These are phyloP conservation scores for Pichia kudriavzevii DNA, from an alignment of 1,139 yeast species.

Conservation along the genomic window DNA sequence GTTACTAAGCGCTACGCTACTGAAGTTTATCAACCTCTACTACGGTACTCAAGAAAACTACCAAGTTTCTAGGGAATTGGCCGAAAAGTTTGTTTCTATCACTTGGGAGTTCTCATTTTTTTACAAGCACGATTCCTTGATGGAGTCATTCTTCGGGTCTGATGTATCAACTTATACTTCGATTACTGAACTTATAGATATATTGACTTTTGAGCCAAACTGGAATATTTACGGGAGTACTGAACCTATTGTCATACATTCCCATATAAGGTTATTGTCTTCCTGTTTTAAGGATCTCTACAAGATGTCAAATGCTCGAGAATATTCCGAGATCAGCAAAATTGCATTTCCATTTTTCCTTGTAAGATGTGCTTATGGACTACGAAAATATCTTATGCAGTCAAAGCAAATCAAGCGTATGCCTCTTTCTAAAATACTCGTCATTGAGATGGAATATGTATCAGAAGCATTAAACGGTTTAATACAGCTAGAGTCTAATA, in stretches of 20 bases:
- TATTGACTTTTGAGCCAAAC: constrained; percentile 29
- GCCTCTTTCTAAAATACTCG: constrained; percentile 49
- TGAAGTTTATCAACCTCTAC: constrained; percentile 31
- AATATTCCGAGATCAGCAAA: constrained; percentile 20
- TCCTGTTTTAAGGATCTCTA: constrained; percentile 48
- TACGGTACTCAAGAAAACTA: constrained; percentile 3
- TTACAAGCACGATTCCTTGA: constrained; percentile 39
- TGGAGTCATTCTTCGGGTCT: constrained; percentile 26
- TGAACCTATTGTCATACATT: constrained; percentile 30
- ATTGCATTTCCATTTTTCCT: constrained; percentile 35
- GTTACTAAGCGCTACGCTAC: constrained; percentile 35
- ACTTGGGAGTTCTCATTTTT: constrained; percentile 45
- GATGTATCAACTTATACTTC: constrained; percentile 19
- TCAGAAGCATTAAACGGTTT: constrained; percentile 30
- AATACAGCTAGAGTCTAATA: too few species aligned
- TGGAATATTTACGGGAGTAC: constrained; percentile 44
- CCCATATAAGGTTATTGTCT: constrained; percentile 34
- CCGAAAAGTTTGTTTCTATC: constrained; percentile 37
- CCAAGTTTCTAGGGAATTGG: constrained; percentile 17
- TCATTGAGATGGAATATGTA: constrained; percentile 36
- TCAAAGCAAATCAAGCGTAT: constrained; percentile 40
- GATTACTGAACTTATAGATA: constrained; percentile 3
- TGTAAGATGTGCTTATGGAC: constrained; percentile 42
- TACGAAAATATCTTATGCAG: constrained; percentile 47
- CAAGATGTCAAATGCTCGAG: constrained; percentile 26